Evolutionary conservation across 2,329 filamentous ascomycete species (phyloP).

Genomic region (Penicillium brevicompactum): DNA sequence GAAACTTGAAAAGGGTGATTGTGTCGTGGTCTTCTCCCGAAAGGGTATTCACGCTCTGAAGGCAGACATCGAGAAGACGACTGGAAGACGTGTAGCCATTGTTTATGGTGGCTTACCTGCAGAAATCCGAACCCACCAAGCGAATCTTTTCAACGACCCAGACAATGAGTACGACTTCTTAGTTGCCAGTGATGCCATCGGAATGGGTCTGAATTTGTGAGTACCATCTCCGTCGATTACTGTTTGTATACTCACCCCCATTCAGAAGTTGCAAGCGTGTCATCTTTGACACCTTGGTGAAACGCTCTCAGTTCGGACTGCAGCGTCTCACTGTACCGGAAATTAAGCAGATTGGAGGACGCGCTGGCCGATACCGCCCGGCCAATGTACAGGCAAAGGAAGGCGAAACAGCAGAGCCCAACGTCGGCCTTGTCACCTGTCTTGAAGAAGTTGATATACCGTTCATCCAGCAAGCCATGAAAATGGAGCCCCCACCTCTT

Average conservation of each 20-base stretch:
- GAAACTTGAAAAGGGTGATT: constrained; percentile 83
- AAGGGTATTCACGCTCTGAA: constrained; percentile 80
- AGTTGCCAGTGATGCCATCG: constrained; percentile 92
- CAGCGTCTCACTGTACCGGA: constrained; percentile 70
- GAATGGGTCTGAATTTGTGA: constrained; percentile 93
- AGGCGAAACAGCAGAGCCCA: constrained; percentile 22
- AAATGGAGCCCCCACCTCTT: constrained; percentile 65
- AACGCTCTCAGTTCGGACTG: constrained; percentile 65
- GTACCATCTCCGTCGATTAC: constrained; percentile 23
- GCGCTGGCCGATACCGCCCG: constrained; percentile 82
- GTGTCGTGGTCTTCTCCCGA: constrained; percentile 83
- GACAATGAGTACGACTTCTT: constrained; percentile 94
- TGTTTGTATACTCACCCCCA: constrained; percentile 14
- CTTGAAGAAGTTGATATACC: constrained; percentile 71
- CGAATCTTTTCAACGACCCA: constrained; percentile 89
- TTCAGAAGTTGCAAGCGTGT: constrained; percentile 76
- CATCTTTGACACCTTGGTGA: constrained; percentile 77
- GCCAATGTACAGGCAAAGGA: constrained; percentile 44
- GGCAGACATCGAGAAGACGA: constrained; percentile 71
- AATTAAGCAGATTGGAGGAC: constrained; percentile 91
- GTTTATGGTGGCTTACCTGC: constrained; percentile 91
- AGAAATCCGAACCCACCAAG: constrained; percentile 89
- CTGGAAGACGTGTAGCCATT: constrained; percentile 80
- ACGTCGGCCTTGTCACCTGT: constrained; percentile 75
- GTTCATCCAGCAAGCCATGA: constrained; percentile 65